Evolutionary conservation across 2,329 filamentous ascomycete species (phyloP), one percentile per base, ranked within the genome.

Genomic region (Alternaria arborescens): DNA sequence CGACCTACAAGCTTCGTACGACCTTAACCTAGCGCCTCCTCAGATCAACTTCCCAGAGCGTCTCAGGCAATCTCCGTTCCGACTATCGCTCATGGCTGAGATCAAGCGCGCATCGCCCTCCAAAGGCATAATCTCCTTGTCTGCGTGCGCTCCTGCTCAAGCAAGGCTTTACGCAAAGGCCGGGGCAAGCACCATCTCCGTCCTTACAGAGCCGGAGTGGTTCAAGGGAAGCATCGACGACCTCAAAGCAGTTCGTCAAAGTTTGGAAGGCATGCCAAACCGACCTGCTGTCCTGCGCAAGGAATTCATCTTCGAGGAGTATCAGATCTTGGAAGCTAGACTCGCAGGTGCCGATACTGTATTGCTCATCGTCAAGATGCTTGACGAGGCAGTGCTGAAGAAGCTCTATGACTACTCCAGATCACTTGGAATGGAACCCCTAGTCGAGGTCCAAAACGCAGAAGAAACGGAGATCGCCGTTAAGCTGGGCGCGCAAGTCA

Each of bases 221-320:
- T 99, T 99, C 84, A 98, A 97, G 81, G 95, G 95, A 48, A 97
- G 91, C 79, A 94, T 99, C 62, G 94, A 99, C 60, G 95, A 99
- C 76, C 82, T 99, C 55, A 88, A 91, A 61, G 88, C 90, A 34
- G 95, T 98, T 30, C 88, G 95, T 44, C 91, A 94, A 78, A 93
- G 92, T 50, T 82, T 99, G n/a, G 88, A 93, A 70, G 90, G 91
- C 12, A 93, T 99, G 89, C 90, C 92, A 1, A 96, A 97, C 76
- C 87, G 95, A 53, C 96, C 95, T 3, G 96, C 94, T 2, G 87
- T 99, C 12, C 82, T 99, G 30, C 89, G 96, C 24, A 99, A 99
- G 77, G 95, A 99, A 71, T 99, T 99, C 73, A 89, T 99, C 41
- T 99, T 98, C 73, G 94, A 98, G 46, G 93, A 98, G 77, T 99